Base-by-base conservation (phyloP, 2,329 filamentous ascomycete species). In the Penicillium olsonii region DNA sequence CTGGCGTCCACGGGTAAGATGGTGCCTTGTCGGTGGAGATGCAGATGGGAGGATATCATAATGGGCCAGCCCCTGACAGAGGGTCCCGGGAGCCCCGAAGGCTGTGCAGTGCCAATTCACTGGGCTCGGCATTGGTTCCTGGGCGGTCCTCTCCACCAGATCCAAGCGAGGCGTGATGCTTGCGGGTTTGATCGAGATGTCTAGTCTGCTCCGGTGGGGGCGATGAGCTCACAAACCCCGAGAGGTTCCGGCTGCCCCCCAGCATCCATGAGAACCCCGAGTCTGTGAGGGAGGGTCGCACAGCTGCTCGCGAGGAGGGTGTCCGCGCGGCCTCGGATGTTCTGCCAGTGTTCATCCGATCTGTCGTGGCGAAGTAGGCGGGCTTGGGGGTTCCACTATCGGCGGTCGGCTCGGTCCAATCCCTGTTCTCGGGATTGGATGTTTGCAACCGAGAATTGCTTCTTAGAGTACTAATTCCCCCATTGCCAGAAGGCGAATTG, bases 221-320 rank as follows among this genome's bases (percentile, higher is more conserved):
- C n/a, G 74, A 74, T 14, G 73, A 71, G 43, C 70, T 72, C 35
- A 77, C 73, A 62, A 78, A 78, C 24, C 68, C 70, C 9, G 73
- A 75, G 20, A 74, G 66, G 43, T 70, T 69, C 35, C 71, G 67
- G 48, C 68, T 67, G 38, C 75, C 71, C 29, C 75, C 76, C 31
- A 78, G 66, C 74, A 78, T 78, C 72, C 76, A 78, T 11, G 76
- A 77, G 48, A 77, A 78, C 19, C 74, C 74, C 15, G 76, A 72
- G 42, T 77, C 68, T 29, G 71, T 68, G 41, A 78, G 56, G 31
- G 75, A 72, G 41, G 74, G 69, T 34, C 75, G 72, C 9, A 62
- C 50, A 35, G 43, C 45, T 38, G 63, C 55, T 37, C 62, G 64
- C 27, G 54, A 44, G 19, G 64, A 54, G 46, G 57, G 61, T 31